Evolutionary conservation across 2,329 filamentous ascomycete genomes (phyloP), one percentile per base, ranked within the genome.

Genomic region (Neonectria magnoliae): DNA sequence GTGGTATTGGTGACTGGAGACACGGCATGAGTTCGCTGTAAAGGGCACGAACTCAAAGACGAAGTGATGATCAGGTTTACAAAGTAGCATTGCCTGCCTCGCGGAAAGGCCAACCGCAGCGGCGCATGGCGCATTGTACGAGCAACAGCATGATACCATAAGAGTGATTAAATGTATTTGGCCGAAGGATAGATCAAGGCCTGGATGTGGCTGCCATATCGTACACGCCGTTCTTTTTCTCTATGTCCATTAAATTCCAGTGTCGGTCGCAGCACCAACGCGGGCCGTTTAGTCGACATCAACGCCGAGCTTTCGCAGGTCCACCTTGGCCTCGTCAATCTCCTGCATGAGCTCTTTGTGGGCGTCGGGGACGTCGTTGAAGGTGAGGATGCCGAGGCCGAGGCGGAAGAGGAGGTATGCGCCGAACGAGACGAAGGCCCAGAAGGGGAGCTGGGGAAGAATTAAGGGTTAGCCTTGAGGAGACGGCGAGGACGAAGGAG

Each of bases 361-460:
- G 57, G 96, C 96, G 67, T 93, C 88, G 59, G 95, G 94, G 53
- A 97, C 93, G 81, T 98, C 94, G 84, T 97, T 96, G 87, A 99
- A 99, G 62, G 93, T 97, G 78, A 97, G 86, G 73, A 99, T 93
- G 69, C 96, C 96, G 84, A 90, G 92, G 75, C 96, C 96, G 67
- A 99, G 91, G 74, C 93, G 93, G 83, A 91, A 93, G 69, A 99
- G 91, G 20, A 99, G 90, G 81, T 94, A 94, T 68, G 94, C 92
- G 80, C 94, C 96, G 77, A 98, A 94, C 22, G 92, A 90, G 71
- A 99, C 92, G 73, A 98, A 85, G 51, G 88, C 89, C 92, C 95
- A 99, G 84, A 98, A 93, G 61, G 96, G 96, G 52, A 98, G 88
- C 94, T 98, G 72, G 11, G 0, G 1, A 10, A 50, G 48, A 9